These are phyloP conservation scores for Salix udensis DNA, from an alignment of 345 rosid species.

Conservation along the genomic window DNA sequence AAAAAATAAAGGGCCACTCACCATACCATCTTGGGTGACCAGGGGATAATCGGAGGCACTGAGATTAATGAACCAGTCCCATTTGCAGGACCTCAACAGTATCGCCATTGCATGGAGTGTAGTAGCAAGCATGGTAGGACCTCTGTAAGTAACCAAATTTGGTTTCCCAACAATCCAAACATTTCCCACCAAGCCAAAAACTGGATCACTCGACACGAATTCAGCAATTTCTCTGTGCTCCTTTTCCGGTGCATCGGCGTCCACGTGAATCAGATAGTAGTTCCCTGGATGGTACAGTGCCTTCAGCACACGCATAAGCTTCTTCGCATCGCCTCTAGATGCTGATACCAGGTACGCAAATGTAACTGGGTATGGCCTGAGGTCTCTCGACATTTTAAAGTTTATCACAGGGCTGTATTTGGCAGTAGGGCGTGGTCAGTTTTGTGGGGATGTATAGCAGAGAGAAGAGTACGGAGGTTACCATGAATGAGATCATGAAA, in stretches of 20 bases:
- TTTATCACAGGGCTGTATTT: conserved; percentile 37
- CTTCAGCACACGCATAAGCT: conserved; percentile 50
- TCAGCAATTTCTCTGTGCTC: conserved; percentile 60
- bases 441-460: conserved; percentile 48
- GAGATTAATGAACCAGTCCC: conserved; percentile 99
- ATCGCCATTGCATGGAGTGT: conserved; percentile 85
- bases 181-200: conserved; percentile 55
- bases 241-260: conserved; percentile 46
- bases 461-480: conserved; percentile 45
- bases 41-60: conserved; percentile 95
- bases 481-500: conserved; percentile 50
- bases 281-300: conserved; percentile 83
- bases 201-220: conserved; percentile 50
- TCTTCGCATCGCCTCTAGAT: conserved; percentile 64
- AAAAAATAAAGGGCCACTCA: conserved; percentile 49
- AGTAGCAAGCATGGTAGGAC: conserved; percentile 85
- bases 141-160: conserved; percentile 83
- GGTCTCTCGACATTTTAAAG: conserved; percentile 31
- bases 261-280: conserved; percentile 73
- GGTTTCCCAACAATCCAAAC: conserved; percentile 77
- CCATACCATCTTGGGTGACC: conserved; percentile 96
- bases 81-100: conserved; percentile 62
- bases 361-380: conserved; percentile 46
- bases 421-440: conserved; percentile 37
- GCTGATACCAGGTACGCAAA: conserved; percentile 87